These are phyloP conservation scores for Apiospora phragmitis DNA, from an alignment of 2,329 filamentous ascomycete genomes.

Conservation along the genomic window DNA sequence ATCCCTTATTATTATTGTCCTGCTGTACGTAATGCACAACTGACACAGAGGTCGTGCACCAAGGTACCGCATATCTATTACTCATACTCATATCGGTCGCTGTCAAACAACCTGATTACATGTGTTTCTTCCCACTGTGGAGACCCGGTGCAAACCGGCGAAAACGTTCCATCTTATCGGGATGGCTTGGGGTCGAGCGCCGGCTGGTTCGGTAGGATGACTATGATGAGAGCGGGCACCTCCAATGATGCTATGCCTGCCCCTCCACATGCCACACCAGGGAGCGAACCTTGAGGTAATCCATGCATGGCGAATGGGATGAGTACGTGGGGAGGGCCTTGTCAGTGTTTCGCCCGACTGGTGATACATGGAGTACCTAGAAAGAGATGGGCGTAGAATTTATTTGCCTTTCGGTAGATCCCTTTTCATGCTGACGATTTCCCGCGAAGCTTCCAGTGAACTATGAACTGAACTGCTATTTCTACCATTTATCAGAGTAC, in stretches of 20 bases:
- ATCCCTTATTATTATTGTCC: neutral
- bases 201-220: neutral
- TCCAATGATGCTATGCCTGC: constrained; percentile 9
- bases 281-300: neutral
- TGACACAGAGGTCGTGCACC: neutral
- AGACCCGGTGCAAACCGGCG: constrained; percentile 24
- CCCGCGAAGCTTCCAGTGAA: constrained; percentile 12
- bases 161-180: constrained; percentile 35
- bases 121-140: constrained; percentile 11
- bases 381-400: neutral
- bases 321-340: neutral
- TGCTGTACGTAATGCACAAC: neutral
- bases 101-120: neutral
- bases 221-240: constrained; percentile 1
- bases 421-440: constrained; percentile 7
- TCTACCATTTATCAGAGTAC: constrained; percentile 16
- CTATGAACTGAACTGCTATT: constrained; percentile 10
- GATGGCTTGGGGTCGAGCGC: neutral
- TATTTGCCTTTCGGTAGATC: constrained; percentile 7
- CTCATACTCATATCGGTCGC: neutral
- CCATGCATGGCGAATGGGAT: neutral
- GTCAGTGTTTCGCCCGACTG: neutral
- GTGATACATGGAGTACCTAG: neutral
- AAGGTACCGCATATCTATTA: neutral
- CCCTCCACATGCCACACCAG: neutral